These are phyloP conservation scores for Leishmania amazonensis DNA, from an alignment of 208 protist genomes.

Conservation along the genomic window DNA sequence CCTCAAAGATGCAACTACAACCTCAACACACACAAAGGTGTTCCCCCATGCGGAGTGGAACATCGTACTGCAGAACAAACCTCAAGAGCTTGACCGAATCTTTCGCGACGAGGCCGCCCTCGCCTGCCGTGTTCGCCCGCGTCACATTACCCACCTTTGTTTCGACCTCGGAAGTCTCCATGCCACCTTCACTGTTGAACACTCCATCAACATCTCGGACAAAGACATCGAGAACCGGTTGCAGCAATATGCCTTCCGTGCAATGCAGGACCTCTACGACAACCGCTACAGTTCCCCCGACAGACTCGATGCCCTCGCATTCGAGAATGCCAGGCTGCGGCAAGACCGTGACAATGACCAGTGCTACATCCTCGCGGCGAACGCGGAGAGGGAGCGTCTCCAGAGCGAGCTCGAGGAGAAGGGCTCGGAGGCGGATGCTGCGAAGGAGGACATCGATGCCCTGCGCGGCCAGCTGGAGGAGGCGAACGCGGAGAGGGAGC, in stretches of 20 bases:
- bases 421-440: not conserved
- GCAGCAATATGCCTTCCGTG: too few relatives aligned
- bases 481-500: too few relatives aligned
- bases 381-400: conserved; percentile 34
- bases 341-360: conserved; percentile 24
- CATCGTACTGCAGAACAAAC: conserved; percentile 20
- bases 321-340: conserved; percentile 14
- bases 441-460: too few relatives aligned
- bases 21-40: conserved; percentile 27
- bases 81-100: conserved; percentile 21
- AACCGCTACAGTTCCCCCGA: conserved; percentile 17
- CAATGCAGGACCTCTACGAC: conserved; percentile 27
- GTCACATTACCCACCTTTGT: conserved; percentile 21
- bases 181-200: conserved; percentile 30
- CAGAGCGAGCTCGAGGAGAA: conserved; percentile 32
- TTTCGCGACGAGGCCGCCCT: conserved; percentile 31
- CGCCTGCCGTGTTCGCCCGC: conserved; percentile 31
- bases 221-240: conserved; percentile 21
- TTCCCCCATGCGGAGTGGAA: conserved; percentile 39
- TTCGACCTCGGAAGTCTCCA: conserved; percentile 37
- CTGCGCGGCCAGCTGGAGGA: too few relatives aligned
- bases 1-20: not conserved
- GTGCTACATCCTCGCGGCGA: not conserved
- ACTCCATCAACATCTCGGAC: not conserved
- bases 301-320: conserved; percentile 32